Base-by-base conservation (phyloP, 352 stramenopile genomes). In the Pythium aphanidermatum region DNA sequence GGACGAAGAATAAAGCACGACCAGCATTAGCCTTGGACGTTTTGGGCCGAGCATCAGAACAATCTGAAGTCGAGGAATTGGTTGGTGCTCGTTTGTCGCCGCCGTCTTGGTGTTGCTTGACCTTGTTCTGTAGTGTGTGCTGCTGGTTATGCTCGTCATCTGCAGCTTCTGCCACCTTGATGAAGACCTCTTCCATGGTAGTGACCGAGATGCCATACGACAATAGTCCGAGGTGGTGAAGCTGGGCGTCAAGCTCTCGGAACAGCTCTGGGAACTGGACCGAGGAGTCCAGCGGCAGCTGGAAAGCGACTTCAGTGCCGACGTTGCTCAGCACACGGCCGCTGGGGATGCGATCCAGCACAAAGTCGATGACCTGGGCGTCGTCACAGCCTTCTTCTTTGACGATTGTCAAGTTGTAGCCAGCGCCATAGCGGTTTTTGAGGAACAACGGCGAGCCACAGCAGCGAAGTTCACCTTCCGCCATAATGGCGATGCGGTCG, bases 151-250 rank as follows among this genome's bases (percentile, higher is more conserved):
- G 23, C 14, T 51, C 40, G n/a, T 51, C 52, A 26, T 57, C 60
- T n/a, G 21, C 36, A 3, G 33, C 42, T 27, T 71, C 63, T 3
- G 71, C 68, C 13, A 85, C 68, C 41, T 83, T 60, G 43, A 98
- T 66, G 62, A 98, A 98, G 1, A 98, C 92, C 64, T 98, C 95
- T 63, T 98, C 96, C n/a, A 99, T 69, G 4, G 95, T 98, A 17
- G 95, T 98, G 20, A 98, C 89, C 27, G 81, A 89, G 21, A 99
- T 79, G 24, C 94, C 95, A 63, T 98, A 99, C 16, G 74, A 84
- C 1, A 81, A 39, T 17, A 80, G 23, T 0, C 63, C 51, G 2
- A 95, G 49, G 6, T 28, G 27, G 10, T 57, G 7, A 2, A 85
- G 38, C 1, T 77, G 28, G 1, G 35, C 30, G 40, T 94, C 83